Evolutionary conservation across 371 early-diverging fungal species (phyloP).

Genomic region (Apophysomyces sp.): DNA sequence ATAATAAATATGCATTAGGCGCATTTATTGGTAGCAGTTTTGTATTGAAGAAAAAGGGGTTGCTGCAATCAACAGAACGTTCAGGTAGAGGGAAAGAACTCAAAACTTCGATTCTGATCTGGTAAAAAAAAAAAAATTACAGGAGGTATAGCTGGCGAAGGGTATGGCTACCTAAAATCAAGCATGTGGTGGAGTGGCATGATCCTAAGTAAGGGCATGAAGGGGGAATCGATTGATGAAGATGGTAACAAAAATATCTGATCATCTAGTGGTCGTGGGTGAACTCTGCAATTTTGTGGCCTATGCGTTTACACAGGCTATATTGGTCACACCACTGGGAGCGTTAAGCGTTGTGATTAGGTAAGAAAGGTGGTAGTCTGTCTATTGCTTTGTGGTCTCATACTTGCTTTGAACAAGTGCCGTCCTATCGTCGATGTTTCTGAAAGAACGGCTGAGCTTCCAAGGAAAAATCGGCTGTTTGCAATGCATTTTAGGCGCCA

Average conservation of each 20-base stretch:
- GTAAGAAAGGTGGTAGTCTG: constrained; percentile 7
- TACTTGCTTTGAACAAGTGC: constrained; percentile 54
- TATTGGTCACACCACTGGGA: constrained; percentile 95
- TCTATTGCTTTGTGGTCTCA: not conserved
- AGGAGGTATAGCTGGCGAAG: constrained; percentile 72
- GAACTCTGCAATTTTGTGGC: constrained; percentile 94
- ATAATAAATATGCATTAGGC: constrained; percentile 45
- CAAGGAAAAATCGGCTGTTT: constrained; percentile 90
- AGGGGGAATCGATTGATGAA: not conserved
- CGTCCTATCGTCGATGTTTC: constrained; percentile 83
- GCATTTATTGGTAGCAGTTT: constrained; percentile 88
- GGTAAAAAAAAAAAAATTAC: constrained; percentile 5
- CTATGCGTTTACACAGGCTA: constrained; percentile 93
- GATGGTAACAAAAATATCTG: not conserved
- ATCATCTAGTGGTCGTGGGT: constrained; percentile 69
- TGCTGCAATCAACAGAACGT: constrained; percentile 68
- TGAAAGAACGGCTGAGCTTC: constrained; percentile 81
- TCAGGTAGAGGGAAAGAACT: constrained; percentile 37
- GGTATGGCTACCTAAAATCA: constrained; percentile 81
- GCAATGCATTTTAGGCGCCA: constrained; percentile 87
- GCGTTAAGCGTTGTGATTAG: constrained; percentile 81
- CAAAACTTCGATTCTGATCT: not conserved
- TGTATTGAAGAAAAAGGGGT: constrained; percentile 93
- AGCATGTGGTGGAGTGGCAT: constrained; percentile 96
- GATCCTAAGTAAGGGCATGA: constrained; percentile 57